phyloP scores from a whole-genome alignment of 768 basidiomycete genomes.

The Rhizopogon vulgaris region DNA sequence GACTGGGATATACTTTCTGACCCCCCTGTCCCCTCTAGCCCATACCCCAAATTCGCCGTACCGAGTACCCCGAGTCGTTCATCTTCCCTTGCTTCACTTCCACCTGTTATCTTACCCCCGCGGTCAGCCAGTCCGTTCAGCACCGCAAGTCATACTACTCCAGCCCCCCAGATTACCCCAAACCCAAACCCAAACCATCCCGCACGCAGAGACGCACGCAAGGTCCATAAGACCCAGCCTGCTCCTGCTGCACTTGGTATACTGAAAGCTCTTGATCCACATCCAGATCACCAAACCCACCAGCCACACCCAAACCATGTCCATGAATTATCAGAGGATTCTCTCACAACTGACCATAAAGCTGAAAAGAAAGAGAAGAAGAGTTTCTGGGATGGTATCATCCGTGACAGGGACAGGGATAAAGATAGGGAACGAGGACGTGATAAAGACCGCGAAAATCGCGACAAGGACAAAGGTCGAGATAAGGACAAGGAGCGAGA shows the following conservation, averaged over 20 bases:
- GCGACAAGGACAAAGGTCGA: conserved; percentile 13
- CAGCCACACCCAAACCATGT: conserved; percentile 10
- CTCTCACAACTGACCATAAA: conserved; percentile 21
- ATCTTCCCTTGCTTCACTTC: conserved; percentile 45
- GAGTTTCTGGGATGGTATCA: conserved; percentile 45
- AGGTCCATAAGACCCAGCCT: conserved; percentile 20
- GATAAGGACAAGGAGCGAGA: conserved; percentile 35
- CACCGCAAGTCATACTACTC: conserved; percentile 19
- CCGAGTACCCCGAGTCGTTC: conserved; percentile 39
- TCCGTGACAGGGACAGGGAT: conserved; percentile 30
- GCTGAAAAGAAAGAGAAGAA: conserved; percentile 46
- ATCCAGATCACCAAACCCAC: conserved; percentile 15
- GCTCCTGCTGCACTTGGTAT: conserved; percentile 43
- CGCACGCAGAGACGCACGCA: conserved; percentile 19
- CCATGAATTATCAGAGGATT: conserved; percentile 24
- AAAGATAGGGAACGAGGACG: conserved; percentile 16
- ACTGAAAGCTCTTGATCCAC: conserved; percentile 58
- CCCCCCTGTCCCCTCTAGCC: conserved; percentile 10
- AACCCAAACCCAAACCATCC: conserved; percentile 12
- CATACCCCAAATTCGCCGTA: conserved; percentile 9
- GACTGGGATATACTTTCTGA: conserved; percentile 1
- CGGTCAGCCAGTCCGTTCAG: conserved; percentile 46
- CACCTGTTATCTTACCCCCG: conserved; percentile 21
- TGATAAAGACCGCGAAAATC: conserved; percentile 9
- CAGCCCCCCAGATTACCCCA: conserved; percentile 9